Base-by-base conservation (phyloP, 1,139 yeast genomes). In the Lizanozyma gosingica region DNA sequence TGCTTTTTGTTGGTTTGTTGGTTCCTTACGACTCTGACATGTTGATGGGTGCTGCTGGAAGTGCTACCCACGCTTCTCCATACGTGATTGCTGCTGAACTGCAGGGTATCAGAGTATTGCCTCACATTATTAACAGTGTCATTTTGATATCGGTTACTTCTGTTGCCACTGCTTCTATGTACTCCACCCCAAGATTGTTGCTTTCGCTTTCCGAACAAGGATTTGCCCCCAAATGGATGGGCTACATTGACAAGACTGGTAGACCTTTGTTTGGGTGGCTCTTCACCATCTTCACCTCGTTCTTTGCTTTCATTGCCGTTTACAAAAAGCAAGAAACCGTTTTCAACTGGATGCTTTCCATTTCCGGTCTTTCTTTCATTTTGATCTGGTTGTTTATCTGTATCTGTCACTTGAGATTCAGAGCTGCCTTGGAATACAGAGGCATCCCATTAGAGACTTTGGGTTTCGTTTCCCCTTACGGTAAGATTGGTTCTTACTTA, bases 341-440 rank as follows among this genome's bases (percentile, higher is more conserved):
- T 14, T 80, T 81, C 55, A 65, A 71, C 45, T 81, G 88, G 87
- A 62, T 81, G 50, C 67, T 78, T 55, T 82, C 85, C 27, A 59
- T 80, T 39, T 78, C 83, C 29, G 84, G 83, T 39, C 68, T 80
- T 41, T 78, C 85, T 22, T 75, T 85, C 1, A 62, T 81, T 42
- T 76, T 79, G 54, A 78, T 84, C 34, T 81, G 88, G 87, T 70
- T 73, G 42, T 73, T 80, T 29, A 78, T 80, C 46, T 76, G 79
- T 52, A 45, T 77, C 29, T 68, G 79, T 41, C 82, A 75, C 50
- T 60, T 80, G 41, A 70, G 86, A 56, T 80, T 80, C 60, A 76
- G 86, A 63, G 59, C 67, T 49, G 85, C 85, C 2, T 62, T 80
- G 57, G 49, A 54, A 14, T 69, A 53, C 6, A 78, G 75, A 59